Evolutionary conservation across 2,329 filamentous ascomycete species (phyloP).

Genomic region (Rhynchosporium graminicola): DNA sequence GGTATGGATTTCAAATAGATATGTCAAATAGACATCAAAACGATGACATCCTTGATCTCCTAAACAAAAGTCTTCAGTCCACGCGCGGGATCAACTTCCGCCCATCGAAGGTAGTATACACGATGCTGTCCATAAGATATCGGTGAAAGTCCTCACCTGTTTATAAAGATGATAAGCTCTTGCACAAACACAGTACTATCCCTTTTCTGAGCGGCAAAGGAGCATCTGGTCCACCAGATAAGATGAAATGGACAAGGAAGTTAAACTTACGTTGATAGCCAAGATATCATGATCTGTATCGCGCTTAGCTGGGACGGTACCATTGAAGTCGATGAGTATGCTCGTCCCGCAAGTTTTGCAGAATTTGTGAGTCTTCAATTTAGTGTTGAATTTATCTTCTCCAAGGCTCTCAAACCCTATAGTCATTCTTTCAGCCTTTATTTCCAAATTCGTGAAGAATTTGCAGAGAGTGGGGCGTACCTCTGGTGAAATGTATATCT

Average conservation of each 20-base stretch:
- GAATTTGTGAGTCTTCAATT: slow-evolving; percentile 28
- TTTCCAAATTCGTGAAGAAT: neutral
- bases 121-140: slow-evolving; percentile 28
- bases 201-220: neutral
- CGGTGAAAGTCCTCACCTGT: slow-evolving; percentile 31
- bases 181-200: neutral
- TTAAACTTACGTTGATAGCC: slow-evolving; percentile 31
- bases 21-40: no score
- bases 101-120: slow-evolving; percentile 31
- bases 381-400: slow-evolving; percentile 20
- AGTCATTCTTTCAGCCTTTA: neutral
- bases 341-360: slow-evolving; percentile 32
- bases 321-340: slow-evolving; percentile 29
- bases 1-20: no score
- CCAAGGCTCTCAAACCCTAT: slow-evolving; percentile 23
- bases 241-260: neutral
- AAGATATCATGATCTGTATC: slow-evolving; percentile 32
- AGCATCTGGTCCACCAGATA: neutral
- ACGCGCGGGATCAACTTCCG: slow-evolving; percentile 20
- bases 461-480: neutral
- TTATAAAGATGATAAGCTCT: neutral
- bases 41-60: no score
- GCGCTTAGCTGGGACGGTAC: slow-evolving; percentile 10
- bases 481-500: slow-evolving; percentile 25
- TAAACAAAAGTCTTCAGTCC: neutral